phyloP scores from a whole-genome alignment of 345 rosid genomes.

The Leavenworthia alabamica region DNA sequence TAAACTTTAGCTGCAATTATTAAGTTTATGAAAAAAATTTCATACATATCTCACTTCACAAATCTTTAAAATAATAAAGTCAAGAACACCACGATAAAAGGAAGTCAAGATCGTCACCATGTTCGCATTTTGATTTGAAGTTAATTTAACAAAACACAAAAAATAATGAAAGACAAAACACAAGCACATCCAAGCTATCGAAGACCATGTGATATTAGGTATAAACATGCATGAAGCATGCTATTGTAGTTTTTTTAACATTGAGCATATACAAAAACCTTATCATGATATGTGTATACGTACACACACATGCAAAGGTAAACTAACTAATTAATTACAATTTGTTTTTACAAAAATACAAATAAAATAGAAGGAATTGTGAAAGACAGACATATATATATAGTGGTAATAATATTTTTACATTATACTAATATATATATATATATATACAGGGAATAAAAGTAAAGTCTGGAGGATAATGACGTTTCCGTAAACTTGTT shows the following conservation, averaged over 20 bases:
- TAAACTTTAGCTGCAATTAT: too few species aligned
- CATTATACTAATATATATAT: not conserved
- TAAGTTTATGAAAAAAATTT: not conserved
- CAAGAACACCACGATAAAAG: not conserved
- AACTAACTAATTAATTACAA: not conserved
- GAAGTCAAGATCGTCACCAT: slow-evolving; percentile 7
- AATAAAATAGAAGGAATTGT: not conserved
- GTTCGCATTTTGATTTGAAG: not conserved
- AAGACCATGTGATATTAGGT: slow-evolving; percentile 7
- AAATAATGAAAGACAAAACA: not conserved
- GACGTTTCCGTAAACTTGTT: slow-evolving; percentile 5
- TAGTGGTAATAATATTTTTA: not conserved
- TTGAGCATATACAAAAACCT: too few species aligned
- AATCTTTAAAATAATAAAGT: not conserved
- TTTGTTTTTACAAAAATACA: not conserved
- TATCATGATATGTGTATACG: not conserved
- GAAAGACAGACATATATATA: not conserved
- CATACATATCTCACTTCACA: not conserved
- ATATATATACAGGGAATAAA: not conserved
- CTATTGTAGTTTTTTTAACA: too few species aligned
- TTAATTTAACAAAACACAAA: not conserved
- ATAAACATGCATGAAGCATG: too few species aligned
- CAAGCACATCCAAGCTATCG: not conserved
- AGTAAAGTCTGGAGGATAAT: slow-evolving; percentile 21
- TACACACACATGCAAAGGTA: slow-evolving; percentile 8